Evolutionary conservation across 129 eudicot genomes (phyloP).

Genomic region (Solidago caesia): DNA sequence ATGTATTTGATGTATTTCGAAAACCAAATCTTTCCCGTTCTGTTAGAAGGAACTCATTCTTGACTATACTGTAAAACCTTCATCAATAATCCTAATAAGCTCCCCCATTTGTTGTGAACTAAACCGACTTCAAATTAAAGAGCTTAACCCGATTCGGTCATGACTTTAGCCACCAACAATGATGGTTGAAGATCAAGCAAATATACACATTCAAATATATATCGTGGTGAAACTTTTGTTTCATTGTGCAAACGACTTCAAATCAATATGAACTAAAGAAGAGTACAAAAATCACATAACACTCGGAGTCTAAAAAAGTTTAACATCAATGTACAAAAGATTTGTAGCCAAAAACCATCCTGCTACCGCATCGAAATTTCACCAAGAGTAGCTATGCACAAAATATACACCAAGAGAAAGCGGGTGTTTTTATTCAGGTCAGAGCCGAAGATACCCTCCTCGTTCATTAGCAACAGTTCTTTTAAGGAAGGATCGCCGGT

Average conservation of each 20-base stretch:
- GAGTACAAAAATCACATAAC: neutral
- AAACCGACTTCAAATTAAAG: neutral
- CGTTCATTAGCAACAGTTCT: slow-evolving; percentile 39
- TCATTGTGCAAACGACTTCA: neutral
- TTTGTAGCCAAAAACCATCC: neutral
- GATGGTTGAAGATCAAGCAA: neutral
- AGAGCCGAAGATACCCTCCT: slow-evolving; percentile 73
- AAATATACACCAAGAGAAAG: neutral
- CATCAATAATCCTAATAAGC: neutral
- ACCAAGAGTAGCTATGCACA: neutral
- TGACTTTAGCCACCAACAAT: neutral
- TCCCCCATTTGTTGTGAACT: neutral
- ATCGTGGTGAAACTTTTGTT: neutral
- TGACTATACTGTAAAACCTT: too few relatives aligned
- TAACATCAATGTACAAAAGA: too few relatives aligned
- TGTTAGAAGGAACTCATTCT: too few relatives aligned
- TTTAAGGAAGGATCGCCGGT: slow-evolving; percentile 50
- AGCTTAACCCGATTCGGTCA: too few relatives aligned
- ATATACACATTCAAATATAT: neutral
- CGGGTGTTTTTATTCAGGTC: slow-evolving; percentile 20
- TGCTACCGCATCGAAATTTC: neutral
- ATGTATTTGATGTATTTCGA: too few relatives aligned
- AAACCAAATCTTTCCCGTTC: too few relatives aligned
- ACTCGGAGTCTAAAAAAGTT: neutral
- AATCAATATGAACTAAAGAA: neutral